Conservation (phyloP, 2,329 filamentous ascomycete genomes). For the Phyllosticta paracitricarpa region DNA sequence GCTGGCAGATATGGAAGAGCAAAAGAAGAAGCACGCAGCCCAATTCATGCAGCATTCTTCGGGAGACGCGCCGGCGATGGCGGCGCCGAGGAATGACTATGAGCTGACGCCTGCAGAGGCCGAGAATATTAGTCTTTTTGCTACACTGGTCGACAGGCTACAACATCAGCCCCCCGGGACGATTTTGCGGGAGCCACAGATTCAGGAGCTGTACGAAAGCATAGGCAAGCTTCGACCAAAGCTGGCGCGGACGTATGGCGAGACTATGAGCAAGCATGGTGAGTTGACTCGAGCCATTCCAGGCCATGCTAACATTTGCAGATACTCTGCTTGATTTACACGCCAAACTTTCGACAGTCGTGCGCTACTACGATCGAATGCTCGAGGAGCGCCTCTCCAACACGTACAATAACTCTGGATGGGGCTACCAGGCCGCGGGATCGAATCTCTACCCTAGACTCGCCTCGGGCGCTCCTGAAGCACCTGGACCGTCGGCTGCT, state of each 20-base stretch:
- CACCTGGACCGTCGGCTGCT: constrained; percentile 41
- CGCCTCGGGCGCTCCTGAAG: constrained; percentile 19
- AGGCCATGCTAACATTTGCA: constrained; percentile 32
- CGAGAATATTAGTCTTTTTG: constrained; percentile 94
- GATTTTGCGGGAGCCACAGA: constrained; percentile 92
- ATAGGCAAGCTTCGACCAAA: constrained; percentile 92
- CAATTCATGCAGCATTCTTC: constrained; percentile 69
- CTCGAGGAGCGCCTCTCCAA: constrained; percentile 88
- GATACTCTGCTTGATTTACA: constrained; percentile 91
- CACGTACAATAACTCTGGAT: constrained; percentile 64
- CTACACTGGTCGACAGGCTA: constrained; percentile 84
- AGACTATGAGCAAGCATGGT: constrained; percentile 99
- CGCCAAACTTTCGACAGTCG: constrained; percentile 88
- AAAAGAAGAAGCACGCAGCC: constrained; percentile 83
- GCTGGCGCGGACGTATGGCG: constrained; percentile 86
- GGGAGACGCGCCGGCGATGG: constrained; percentile 39
- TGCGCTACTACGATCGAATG: constrained; percentile 97
- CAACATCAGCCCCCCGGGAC: constrained; percentile 94
- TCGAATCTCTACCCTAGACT: constrained; percentile 64
- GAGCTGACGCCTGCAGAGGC: constrained; percentile 89
- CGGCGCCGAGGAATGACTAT: constrained; percentile 76
- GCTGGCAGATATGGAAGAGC: constrained; percentile 92
- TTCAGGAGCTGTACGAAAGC: constrained; percentile 95
- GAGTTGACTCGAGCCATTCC: constrained; percentile 24
- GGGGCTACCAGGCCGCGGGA: constrained; percentile 29